Base-by-base conservation (phyloP, 306 rosid genomes). In the Spatholobus suberectus region DNA sequence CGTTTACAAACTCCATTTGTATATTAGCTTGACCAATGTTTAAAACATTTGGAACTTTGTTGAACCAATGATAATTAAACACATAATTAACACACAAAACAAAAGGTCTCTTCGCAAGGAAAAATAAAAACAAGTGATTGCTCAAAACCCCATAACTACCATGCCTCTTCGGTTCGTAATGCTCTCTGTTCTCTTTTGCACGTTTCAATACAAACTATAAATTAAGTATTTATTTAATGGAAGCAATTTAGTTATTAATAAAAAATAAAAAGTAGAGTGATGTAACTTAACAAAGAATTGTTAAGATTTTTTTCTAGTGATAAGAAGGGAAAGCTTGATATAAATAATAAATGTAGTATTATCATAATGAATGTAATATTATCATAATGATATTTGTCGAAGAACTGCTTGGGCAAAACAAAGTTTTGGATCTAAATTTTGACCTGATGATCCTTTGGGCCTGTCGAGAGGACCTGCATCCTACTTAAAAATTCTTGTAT, bases 1-100 rank as follows among this genome's bases (percentile, higher is more conserved):
- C 77, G 29, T 27, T 72, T 72, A 27, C 44, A 43, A 14, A 23
- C 80, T 15, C 52, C 40, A 55, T 38, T 43, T 70, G 35, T 61
- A 8, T 8, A 24, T 59, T n/a, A n/a, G n/a, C n/a, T n/a, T n/a
- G n/a, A n/a, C n/a, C n/a, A n/a, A 17, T 49, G 18, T 49, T 49
- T 49, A 4, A 49, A 49, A 49, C 3, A 0, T 12, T 49, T 49
- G 20, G 55, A 49, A 49, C 20, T 49, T 15, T 0, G 27, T 54
- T 54, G 61, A 54, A 54, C n/a, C 27, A 3, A 49, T 49, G 6
- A 49, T 49, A 17, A 49, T 13, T 49, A 0, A 15, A 49, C 15
- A 4, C 15, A 0, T 49, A 14, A 12, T 47, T 47, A 1, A 0
- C 21, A 32, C 66, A 26, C 32, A n/a, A n/a, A n/a, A n/a, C n/a